Evolutionary conservation across 2,329 filamentous ascomycete species (phyloP).

Genomic region (Epichloe bromicola): DNA sequence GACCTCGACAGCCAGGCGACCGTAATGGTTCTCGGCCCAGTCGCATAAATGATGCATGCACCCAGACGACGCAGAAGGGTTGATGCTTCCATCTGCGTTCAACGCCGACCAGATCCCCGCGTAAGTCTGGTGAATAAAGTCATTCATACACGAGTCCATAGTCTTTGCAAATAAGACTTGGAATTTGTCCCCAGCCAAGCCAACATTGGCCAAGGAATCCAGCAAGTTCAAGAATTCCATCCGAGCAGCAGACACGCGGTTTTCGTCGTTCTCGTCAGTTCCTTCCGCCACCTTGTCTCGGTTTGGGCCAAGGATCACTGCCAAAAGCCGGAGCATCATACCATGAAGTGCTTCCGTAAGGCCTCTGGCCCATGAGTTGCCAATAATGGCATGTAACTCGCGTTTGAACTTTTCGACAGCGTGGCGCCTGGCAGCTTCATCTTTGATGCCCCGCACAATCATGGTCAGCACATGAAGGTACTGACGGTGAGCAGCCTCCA

Average conservation of each 20-base stretch:
- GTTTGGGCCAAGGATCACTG: constrained; percentile 29
- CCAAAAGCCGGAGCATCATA: constrained; percentile 41
- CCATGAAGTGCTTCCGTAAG: constrained; percentile 40
- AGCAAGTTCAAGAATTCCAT: constrained; percentile 43
- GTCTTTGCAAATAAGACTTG: constrained; percentile 60
- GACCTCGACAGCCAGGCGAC: constrained; percentile 50
- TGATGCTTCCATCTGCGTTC: constrained; percentile 10
- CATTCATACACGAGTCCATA: constrained; percentile 52
- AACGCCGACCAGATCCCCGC: constrained; percentile 43
- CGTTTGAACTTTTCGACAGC: constrained; percentile 39
- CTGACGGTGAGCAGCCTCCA: constrained; percentile 46
- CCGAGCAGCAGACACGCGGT: constrained; percentile 26
- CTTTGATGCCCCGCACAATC: constrained; percentile 34
- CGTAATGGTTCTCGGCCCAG: constrained; percentile 58
- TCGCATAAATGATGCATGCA: constrained; percentile 46
- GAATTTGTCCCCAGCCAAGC: constrained; percentile 54
- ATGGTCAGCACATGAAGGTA: constrained; percentile 42
- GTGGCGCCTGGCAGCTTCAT: constrained; percentile 21
- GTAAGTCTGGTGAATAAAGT: constrained; percentile 49
- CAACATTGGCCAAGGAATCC: constrained; percentile 48
- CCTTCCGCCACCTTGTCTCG: not conserved
- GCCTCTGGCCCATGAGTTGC: constrained; percentile 44
- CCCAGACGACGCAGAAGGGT: constrained; percentile 13
- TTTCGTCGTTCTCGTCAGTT: constrained; percentile 3
- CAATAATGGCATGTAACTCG: constrained; percentile 52